Evolutionary conservation across 2,329 filamentous ascomycete species (phyloP).

Genomic region (Didymella sp.): DNA sequence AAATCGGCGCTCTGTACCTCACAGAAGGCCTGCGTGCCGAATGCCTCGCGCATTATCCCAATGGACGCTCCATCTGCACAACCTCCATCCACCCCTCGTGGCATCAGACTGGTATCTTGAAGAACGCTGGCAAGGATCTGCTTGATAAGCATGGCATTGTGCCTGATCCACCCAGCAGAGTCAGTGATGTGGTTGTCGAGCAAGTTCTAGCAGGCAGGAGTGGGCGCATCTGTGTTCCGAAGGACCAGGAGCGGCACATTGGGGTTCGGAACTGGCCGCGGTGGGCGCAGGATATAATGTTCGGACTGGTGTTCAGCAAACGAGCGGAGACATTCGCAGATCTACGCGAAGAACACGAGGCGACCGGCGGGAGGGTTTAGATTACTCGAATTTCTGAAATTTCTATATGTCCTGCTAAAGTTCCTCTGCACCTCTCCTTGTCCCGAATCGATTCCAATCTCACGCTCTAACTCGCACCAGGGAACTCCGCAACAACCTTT

Average conservation of each 20-base stretch:
- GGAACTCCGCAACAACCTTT: background rate
- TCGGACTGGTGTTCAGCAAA: slow-evolving; percentile 21
- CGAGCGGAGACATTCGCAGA: background rate
- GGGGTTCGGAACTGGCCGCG: slow-evolving; percentile 29
- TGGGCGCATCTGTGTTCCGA: slow-evolving; percentile 33
- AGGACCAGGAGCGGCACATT: slow-evolving; percentile 19
- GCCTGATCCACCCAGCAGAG: slow-evolving; percentile 28
- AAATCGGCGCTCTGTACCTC: slow-evolving; percentile 38
- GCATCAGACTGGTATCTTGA: slow-evolving; percentile 37
- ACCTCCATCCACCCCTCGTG: slow-evolving; percentile 39
- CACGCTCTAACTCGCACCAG: background rate
- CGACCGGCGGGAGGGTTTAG: background rate
- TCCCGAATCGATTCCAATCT: background rate
- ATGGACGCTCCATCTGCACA: slow-evolving; percentile 37
- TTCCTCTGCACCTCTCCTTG: background rate
- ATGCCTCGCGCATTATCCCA: slow-evolving; percentile 33
- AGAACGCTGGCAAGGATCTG: slow-evolving; percentile 24
- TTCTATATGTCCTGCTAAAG: background rate
- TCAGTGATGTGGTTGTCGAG: slow-evolving; percentile 32
- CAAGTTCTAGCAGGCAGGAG: slow-evolving; percentile 35
- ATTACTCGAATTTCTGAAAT: background rate
- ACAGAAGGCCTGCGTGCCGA: slow-evolving; percentile 42
- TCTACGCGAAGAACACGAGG: background rate
- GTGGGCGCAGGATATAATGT: slow-evolving; percentile 37
- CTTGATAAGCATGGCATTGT: slow-evolving; percentile 22